Base-by-base conservation (phyloP, 345 rosid genomes). In the Aegle marmelos region DNA sequence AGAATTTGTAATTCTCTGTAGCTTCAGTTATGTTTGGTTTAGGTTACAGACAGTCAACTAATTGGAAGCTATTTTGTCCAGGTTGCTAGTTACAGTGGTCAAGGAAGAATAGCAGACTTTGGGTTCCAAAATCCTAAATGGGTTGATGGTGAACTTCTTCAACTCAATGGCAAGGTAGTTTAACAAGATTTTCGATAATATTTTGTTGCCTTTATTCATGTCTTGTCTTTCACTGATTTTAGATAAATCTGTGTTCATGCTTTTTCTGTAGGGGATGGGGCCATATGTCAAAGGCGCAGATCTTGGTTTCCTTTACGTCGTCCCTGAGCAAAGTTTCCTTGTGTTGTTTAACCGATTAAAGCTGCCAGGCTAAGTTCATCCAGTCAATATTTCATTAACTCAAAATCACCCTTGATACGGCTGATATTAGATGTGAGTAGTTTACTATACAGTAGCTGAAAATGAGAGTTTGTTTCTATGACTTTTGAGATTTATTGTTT, bases 131-230 rank as follows among this genome's bases (percentile, higher is more conserved):
- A 93, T 82, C 97, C 98, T 19, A 85, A 80, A 78, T 95, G 99
- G 99, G 98, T 95, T 13, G 95, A 89, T 27, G 98, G 99, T 33
- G 93, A 90, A 86, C 95, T 95, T 79, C 88, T 95, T 71, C 92
- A 91, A 83, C 90, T 95, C 56, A 89, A 82, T 81, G 99, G 99
- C 81, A 91, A 89, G 97, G 98, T 95, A 85, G 81, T 19, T 8
- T 6, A 9, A 72, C 36, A 9, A 74, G 19, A 27, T 70, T 14
- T 54, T 7, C 67, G 34, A 33, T 17, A 28, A 72, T 70, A 24
- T 65, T 70, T 33, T 27, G 56, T 65, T 48, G 22, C 61, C 17
- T 75, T 68, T 75, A 56, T 56, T 75, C 60, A 45, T 11, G 65
- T 68, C 63, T 64, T 77, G 61, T 31, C 39, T 9, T 66, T 36